These are phyloP conservation scores for Trichoderma hamatum DNA, from an alignment of 2,329 filamentous ascomycete genomes.

Conservation along the genomic window DNA sequence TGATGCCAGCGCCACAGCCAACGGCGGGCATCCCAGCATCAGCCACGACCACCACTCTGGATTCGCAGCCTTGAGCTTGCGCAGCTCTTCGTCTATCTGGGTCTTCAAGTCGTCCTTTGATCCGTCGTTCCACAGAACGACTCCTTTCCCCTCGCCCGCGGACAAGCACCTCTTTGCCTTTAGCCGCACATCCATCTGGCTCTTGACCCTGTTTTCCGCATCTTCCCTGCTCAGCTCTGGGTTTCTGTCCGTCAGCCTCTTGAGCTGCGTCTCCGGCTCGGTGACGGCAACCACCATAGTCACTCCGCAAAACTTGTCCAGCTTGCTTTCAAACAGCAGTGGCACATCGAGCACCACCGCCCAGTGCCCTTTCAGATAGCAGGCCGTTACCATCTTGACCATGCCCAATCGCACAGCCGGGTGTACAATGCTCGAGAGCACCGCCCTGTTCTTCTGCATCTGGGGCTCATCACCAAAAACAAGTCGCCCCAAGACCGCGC, in stretches of 20 bases:
- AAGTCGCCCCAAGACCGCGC: constrained; percentile 78
- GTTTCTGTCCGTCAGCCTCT: constrained; percentile 74
- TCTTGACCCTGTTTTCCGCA: constrained; percentile 80
- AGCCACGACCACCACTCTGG: constrained; percentile 85
- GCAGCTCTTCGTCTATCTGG: constrained; percentile 69
- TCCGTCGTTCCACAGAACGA: constrained; percentile 91
- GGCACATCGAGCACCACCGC: constrained; percentile 92
- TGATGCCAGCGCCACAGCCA: constrained; percentile 68
- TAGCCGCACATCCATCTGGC: constrained; percentile 81
- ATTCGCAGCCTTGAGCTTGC: constrained; percentile 62
- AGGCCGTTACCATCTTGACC: constrained; percentile 71
- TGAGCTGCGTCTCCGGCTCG: constrained; percentile 81
- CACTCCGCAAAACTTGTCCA: constrained; percentile 83
- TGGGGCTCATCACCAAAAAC: constrained; percentile 83
- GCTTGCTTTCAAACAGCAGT: constrained; percentile 83
- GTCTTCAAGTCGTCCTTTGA: constrained; percentile 68
- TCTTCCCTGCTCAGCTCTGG: constrained; percentile 80
- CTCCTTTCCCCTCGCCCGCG: constrained; percentile 65
- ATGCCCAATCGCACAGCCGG: constrained; percentile 85
- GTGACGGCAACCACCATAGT: constrained; percentile 85
- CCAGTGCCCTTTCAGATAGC: constrained; percentile 78
- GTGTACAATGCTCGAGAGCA: constrained; percentile 89
- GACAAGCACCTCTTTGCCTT: constrained; percentile 78
- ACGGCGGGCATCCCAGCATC: constrained; percentile 69
- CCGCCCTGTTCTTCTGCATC: constrained; percentile 68